Base-by-base conservation (phyloP, 192 early-diverging fungal species). In the Thamnidium elegans region DNA sequence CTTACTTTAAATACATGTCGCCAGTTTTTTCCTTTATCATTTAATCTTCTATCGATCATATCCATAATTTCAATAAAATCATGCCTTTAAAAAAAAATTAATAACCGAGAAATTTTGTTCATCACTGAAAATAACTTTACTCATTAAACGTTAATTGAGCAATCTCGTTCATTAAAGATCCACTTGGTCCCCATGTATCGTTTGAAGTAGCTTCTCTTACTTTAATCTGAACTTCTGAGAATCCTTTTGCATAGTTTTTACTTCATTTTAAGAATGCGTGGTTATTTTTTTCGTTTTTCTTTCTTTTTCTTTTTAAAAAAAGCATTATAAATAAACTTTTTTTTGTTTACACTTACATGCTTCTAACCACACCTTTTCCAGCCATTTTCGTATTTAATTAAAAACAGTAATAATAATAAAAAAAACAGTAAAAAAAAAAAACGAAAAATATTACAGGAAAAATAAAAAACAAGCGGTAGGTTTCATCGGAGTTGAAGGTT, bases 1-100 rank as follows among this genome's bases (percentile, higher is more conserved):
- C 65, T 72, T 78, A 92, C 91, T 81, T 99, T 99, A 75, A 92
- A 97, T 31, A 99, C 95, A 76, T 99, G 97, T 60, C 95, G 81
- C 97, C 97, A 99, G 79, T 96, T 89, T 78, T 94, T 96, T 42
- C 97, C 97, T 68, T 89, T 89, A 78, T 99, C 97, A 68, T 98
- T 97, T 71, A 99, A 78, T 8, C 95, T 86, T 82, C 96, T 97
- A 72, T 99, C 95, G 31, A 99, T 70, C 76, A 99, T 95, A 67
- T 97, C 93, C 95, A 99, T 98, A 54, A 99, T 92, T 65, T 94
- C 95, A 61, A 93, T 54, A 83, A 95, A 97, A 50, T 94, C 91
- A 51, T 87, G 87, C 50, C 95, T 89, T 62, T 44, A 19, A 36
- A 23, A 36, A 23, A 44, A 62, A 32, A 15, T 66, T 58, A 47